Base-by-base conservation (phyloP, 805 yeast genomes). In the Ogataea angusta region DNA sequence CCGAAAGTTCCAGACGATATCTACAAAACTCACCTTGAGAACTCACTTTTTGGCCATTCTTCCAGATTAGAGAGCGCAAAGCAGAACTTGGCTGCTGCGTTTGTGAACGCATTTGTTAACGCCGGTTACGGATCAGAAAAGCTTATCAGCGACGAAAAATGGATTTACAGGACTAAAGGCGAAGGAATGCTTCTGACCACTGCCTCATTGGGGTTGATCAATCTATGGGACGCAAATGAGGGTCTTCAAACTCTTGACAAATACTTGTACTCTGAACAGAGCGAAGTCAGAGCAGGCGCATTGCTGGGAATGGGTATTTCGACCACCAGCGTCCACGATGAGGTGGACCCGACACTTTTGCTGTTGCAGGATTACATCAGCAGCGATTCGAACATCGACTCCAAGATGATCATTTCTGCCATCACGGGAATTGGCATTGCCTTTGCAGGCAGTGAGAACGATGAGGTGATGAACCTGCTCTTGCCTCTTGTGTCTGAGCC, bases 1-100 rank as follows among this genome's bases (percentile, higher is more conserved):
- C 95, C 98, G 38, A 87, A 87, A 62, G 84, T 85, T 21, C 99
- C 99, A 10, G 96, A 89, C 64, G 99, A 93, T 63, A 78, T 93
- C 43, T 89, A 89, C 66, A 89, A 90, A 64, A 80, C 89, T 21
- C 96, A 91, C 61, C 72, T 91, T 51, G 98, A 93, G 59, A 81
- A 77, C 49, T 58, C 75, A 14, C 47, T 57, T 16, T 73, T 75
- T 40, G 81, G 82, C 5, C 66, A 76, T 22, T 76, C 82, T 6
- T 56, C 72, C 1, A 70, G 76, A 38, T 67, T 88, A 30, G 97
- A 91, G 62, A 85, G 96, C 26, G 95, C 96, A 10, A 90, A 89
- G 63, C 98, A 91, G 64, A 93, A 89, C 59, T 72, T 93, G 54
- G 98, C 98, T 4, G 80, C 95, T 3, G 77, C 93, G n/a, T 91